Percentiles rank a stretch among this genome's conserved stretches.
Conservation (phyloP, 2,329 filamentous ascomycete genomes). For the Fusarium protoensiforme region DNA sequence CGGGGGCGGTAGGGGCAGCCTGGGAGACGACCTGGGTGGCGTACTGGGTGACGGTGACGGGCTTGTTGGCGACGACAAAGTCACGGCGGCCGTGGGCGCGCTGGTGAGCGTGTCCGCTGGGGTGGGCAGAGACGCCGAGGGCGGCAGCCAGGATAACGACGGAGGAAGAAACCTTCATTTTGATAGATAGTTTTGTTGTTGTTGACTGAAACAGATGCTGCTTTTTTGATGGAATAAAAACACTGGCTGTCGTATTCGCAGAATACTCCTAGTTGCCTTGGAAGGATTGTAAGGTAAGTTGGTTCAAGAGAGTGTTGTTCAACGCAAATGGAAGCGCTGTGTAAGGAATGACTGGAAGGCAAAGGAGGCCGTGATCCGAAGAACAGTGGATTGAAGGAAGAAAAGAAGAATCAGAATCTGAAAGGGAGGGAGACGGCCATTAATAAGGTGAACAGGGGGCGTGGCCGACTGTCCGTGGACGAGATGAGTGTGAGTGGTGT, state of each 20-base stretch:
- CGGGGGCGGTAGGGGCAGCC: slow-evolving; percentile 1
- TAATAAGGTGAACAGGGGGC: slow-evolving; percentile 44
- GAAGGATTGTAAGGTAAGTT: slow-evolving; percentile 36
- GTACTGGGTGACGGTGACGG: slow-evolving; percentile 41
- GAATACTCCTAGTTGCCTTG: slow-evolving; percentile 40
- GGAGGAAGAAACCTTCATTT: slow-evolving; percentile 56
- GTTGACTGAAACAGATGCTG: slow-evolving; percentile 8
- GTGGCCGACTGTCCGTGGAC: slow-evolving; percentile 26
- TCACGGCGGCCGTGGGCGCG: slow-evolving; percentile 48
- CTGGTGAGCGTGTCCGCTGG: slow-evolving; percentile 52
- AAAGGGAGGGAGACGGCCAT: slow-evolving; percentile 41
- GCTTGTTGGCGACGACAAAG: slow-evolving; percentile 51
- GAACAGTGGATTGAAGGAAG: slow-evolving; percentile 20
- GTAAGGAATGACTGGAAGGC: slow-evolving; percentile 43
- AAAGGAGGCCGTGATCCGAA: slow-evolving; percentile 37
- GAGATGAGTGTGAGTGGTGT: slow-evolving; percentile 8
- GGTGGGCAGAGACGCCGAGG: slow-evolving; percentile 55
- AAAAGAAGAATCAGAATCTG: slow-evolving; percentile 10
- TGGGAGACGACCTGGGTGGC: slow-evolving; percentile 29
- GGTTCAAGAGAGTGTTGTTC: slow-evolving; percentile 40
- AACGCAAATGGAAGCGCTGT: slow-evolving; percentile 35
- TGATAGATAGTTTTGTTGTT: slow-evolving; percentile 28
- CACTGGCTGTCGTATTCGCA: slow-evolving; percentile 30
- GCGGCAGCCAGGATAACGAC: slow-evolving; percentile 52
- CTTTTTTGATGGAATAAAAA: slow-evolving; percentile 12